These are phyloP conservation scores for Apiospora hydei DNA, from an alignment of 2,329 filamentous ascomycete species.

Conservation along the genomic window DNA sequence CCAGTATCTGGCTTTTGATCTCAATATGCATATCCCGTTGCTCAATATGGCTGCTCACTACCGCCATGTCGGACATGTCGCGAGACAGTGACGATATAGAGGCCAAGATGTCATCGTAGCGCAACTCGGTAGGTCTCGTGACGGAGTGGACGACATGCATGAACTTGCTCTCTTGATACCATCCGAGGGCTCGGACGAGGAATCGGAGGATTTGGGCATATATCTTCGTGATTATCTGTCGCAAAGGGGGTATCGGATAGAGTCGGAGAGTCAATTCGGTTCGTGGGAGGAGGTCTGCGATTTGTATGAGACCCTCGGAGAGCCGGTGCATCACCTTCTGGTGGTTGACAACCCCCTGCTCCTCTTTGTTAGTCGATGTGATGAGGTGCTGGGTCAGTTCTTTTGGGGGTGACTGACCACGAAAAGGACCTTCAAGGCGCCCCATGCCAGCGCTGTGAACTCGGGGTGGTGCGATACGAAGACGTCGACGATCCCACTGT, in stretches of 20 bases:
- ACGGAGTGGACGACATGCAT: constrained; percentile 34
- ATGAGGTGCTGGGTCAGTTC: neutral
- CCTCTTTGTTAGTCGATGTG: neutral
- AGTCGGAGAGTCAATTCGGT: neutral
- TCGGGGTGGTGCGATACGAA: constrained; percentile 12
- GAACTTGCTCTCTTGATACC: constrained; percentile 37
- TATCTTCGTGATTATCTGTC: constrained; percentile 25
- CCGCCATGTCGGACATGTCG: neutral
- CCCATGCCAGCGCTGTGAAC: constrained; percentile 3
- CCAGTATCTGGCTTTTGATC: neutral
- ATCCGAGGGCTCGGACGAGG: constrained; percentile 34
- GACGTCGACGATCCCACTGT: constrained; percentile 11
- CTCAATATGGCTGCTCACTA: constrained; percentile 12
- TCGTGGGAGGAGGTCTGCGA: neutral
- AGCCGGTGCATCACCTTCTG: neutral
- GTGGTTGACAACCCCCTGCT: constrained; percentile 18
- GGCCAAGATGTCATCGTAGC: constrained; percentile 32
- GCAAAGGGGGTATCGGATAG: neutral
- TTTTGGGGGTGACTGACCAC: neutral
- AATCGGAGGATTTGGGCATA: constrained; percentile 41
- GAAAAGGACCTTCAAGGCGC: constrained; percentile 6
- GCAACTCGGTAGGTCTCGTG: constrained; percentile 32
- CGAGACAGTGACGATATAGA: neutral
- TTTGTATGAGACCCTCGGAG: neutral
- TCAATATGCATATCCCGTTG: constrained; percentile 17